Base-by-base conservation (phyloP, 2,329 filamentous ascomycete genomes). In the Aspergillus texensis region DNA sequence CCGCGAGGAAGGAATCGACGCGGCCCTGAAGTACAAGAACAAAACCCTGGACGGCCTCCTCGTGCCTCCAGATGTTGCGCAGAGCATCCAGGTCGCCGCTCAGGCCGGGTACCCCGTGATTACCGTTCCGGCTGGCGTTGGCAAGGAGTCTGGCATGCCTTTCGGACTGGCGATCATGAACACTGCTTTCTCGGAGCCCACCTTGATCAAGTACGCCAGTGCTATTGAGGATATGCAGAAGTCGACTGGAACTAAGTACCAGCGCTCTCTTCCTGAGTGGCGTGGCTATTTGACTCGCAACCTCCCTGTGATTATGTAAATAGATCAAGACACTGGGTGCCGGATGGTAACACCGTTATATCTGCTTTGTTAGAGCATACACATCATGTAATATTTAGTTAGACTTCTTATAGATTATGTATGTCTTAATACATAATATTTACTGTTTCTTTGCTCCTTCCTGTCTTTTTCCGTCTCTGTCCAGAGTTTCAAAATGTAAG, bases 21-120 rank as follows among this genome's bases (percentile, higher is more conserved):
- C 86, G 12, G 91, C 90, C 2, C 80, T 93, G 8, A 76, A 71
- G 8, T 74, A 83, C 67, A 79, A 78, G 4, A 72, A 75, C 2
- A 67, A 71, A 14, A 78, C 77, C 28, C 79, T 93, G 1, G 83
- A 87, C 61, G 90, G 85, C 1, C 80, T 93, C 2, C 80, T 94
- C 1, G 88, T 91, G 0, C 90, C 90, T 6, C 82, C 89, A 0
- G 87, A 90, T 70, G 88, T 90, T 3, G 90, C 84, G 0, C 88
- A 91, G 74, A 85, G 86, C 4, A 87, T 87, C 65, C 87, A 91
- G 76, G 85, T 91, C 63, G 88, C 89, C 0, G 91, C 91, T 0
- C 89, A 93, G 77, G 91, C 91, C 6, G 90, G 90, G 0, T 93
- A 93, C 71, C 91, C 90, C 0, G 83, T 91, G 72, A 82, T 93